These are phyloP conservation scores for Aureobasidium vineae DNA, from an alignment of 2,329 filamentous ascomycete genomes.

Conservation along the genomic window DNA sequence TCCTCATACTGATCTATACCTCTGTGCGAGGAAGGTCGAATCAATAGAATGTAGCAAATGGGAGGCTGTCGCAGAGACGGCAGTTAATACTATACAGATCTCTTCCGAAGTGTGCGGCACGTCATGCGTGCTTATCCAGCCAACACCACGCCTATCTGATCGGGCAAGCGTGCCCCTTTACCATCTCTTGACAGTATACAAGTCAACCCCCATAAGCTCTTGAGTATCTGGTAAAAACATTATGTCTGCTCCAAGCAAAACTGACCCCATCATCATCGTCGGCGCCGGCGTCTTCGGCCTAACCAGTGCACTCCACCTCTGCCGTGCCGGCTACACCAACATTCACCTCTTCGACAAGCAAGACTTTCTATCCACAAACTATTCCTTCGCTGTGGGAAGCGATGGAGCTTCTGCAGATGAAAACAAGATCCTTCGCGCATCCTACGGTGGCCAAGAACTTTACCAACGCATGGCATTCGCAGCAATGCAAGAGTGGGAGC, in stretches of 20 bases:
- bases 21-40: too few species aligned
- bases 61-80: too few species aligned
- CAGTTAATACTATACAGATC: too few species aligned
- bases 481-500: slow-evolving; percentile 38
- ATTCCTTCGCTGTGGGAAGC: slow-evolving; percentile 30
- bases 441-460: slow-evolving; percentile 30
- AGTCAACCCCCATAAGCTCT: not conserved
- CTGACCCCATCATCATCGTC: slow-evolving; percentile 35
- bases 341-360: slow-evolving; percentile 33
- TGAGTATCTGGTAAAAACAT: not conserved
- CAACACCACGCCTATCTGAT: slow-evolving; percentile 13
- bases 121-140: slow-evolving; percentile 2
- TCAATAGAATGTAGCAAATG: too few species aligned
- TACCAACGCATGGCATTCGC: slow-evolving; percentile 33
- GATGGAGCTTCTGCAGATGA: slow-evolving; percentile 32
- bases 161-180: not conserved
- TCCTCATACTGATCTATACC: too few species aligned
- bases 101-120: not conserved
- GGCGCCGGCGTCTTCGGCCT: slow-evolving; percentile 49
- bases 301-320: slow-evolving; percentile 41
- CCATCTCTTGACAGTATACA: not conserved
- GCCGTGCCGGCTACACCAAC: slow-evolving; percentile 33
- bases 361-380: slow-evolving; percentile 29
- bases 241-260: not conserved
- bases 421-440: slow-evolving; percentile 34